Conservation (phyloP, 768 basidiomycete species). For the Rhizopogon vesiculosus region DNA sequence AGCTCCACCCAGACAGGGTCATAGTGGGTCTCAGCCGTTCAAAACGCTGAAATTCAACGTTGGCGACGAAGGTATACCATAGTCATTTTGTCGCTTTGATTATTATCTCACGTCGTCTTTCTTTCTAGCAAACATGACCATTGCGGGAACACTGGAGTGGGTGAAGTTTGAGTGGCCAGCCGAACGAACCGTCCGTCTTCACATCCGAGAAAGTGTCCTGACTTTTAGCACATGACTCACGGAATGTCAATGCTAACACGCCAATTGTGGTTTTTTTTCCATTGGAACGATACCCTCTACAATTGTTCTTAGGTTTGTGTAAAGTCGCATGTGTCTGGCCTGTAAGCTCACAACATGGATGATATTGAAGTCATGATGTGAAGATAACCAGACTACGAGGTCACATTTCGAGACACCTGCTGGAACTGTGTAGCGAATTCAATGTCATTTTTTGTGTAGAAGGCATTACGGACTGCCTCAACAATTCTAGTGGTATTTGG, state of each 20-base stretch:
- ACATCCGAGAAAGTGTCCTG: constrained; percentile 75
- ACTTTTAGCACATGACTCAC: constrained; percentile 72
- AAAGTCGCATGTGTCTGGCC: no score
- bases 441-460: no score
- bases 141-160: constrained; percentile 62
- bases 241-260: neutral
- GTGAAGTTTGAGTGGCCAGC: constrained; percentile 83
- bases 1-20: constrained; percentile 86
- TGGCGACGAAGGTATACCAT: constrained; percentile 68
- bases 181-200: constrained; percentile 77
- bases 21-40: constrained; percentile 77
- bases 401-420: no score
- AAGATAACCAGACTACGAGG: no score
- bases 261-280: no score
- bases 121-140: constrained; percentile 45
- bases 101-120: neutral
- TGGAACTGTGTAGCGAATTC: no score
- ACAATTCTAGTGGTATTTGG: no score
- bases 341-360: no score
- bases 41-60: constrained; percentile 85
- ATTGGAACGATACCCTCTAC: no score
- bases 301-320: no score
- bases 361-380: no score
- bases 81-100: neutral
- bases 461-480: no score